Conservation (phyloP, 768 basidiomycete genomes). For the Mycena chlorophos region DNA sequence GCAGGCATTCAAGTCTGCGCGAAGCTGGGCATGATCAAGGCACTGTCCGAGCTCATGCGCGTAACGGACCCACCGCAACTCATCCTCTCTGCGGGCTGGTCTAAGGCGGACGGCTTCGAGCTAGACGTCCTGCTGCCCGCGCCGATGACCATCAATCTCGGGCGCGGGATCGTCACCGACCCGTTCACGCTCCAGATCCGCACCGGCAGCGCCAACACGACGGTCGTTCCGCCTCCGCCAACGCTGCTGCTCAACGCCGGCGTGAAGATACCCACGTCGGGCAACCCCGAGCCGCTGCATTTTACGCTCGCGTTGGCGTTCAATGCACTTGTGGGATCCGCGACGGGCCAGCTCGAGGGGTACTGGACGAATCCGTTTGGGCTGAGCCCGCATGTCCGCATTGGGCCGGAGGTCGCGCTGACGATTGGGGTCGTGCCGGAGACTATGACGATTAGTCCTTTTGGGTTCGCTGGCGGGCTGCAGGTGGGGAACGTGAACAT, state of each 20-base stretch:
- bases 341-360: conserved; percentile 4
- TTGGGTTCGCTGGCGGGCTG: conserved; percentile 8
- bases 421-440: conserved; percentile 1
- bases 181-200: conserved; percentile 5
- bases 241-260: conserved; percentile 2
- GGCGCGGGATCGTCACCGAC: conserved; percentile 8
- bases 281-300: conserved; percentile 1
- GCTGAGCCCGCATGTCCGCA: conserved; percentile 1
- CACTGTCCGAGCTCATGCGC: not conserved
- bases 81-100: conserved; percentile 8
- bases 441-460: not conserved
- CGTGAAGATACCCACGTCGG: conserved; percentile 7
- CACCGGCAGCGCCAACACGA: not conserved
- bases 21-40: not conserved
- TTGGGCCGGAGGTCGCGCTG: conserved; percentile 11
- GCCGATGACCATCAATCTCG: conserved; percentile 5
- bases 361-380: conserved; percentile 16
- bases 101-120: conserved; percentile 1
- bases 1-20: conserved; percentile 11
- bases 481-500: not conserved
- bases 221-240: not conserved
- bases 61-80: not conserved
- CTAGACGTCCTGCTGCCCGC: conserved; percentile 4
- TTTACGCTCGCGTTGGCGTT: conserved; percentile 3
- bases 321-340: not conserved